phyloP scores from a whole-genome alignment of 257 asterid genomes.

The Solanum sejunctum region DNA sequence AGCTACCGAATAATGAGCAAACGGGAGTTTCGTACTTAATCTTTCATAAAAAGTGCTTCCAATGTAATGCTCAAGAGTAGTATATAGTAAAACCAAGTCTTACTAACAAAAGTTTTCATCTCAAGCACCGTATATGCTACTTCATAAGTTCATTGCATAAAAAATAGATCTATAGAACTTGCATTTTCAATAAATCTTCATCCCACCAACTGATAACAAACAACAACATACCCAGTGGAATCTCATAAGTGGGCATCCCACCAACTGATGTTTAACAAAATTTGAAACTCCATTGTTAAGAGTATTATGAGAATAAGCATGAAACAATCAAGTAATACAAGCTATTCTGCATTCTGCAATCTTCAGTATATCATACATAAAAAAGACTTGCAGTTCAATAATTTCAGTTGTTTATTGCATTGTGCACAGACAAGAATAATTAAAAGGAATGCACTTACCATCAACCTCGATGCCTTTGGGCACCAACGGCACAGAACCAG shows the following conservation, averaged over 20 bases:
- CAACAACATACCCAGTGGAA: too few relatives aligned
- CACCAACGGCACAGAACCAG: slow-evolving; percentile 84
- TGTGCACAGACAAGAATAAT: not conserved
- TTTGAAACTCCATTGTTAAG: not conserved
- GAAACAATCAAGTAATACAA: not conserved
- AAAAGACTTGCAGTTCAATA: not conserved
- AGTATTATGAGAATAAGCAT: not conserved
- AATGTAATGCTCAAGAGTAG: not conserved
- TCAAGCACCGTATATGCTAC: not conserved
- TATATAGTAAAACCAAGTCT: not conserved
- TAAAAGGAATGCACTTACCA: slow-evolving; percentile 41
- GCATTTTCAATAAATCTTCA: not conserved
- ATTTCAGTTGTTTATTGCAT: not conserved
- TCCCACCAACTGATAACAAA: not conserved
- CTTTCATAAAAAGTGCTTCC: not conserved
- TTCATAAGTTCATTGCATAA: not conserved
- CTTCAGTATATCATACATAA: not conserved
- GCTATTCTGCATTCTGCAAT: not conserved
- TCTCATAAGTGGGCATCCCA: not conserved
- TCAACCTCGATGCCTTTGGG: slow-evolving; percentile 98
- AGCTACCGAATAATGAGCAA: not conserved
- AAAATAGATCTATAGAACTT: not conserved
- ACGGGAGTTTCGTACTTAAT: not conserved
- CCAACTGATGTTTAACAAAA: not conserved
- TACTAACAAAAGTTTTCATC: not conserved